Evolutionary conservation across 805 yeast species (phyloP).

Genomic region (Candida ficus): DNA sequence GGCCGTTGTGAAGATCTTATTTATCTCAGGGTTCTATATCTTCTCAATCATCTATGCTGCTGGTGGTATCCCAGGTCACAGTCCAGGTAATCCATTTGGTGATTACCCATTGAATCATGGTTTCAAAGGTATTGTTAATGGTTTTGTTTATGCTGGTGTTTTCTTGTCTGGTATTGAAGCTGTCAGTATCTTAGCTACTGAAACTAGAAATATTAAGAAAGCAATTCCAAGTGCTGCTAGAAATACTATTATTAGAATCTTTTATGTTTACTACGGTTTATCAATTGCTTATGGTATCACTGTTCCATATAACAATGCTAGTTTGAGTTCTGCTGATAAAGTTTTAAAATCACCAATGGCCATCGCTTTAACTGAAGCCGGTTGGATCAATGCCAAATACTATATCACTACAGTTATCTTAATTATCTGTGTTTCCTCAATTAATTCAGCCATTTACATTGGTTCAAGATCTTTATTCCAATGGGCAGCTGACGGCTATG

Average conservation of each 20-base stretch:
- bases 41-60: conserved; percentile 42
- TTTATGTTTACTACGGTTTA: conserved; percentile 54
- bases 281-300: conserved; percentile 23
- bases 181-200: conserved; percentile 74
- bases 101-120: conserved; percentile 36
- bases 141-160: conserved; percentile 66
- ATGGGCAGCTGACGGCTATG: conserved; percentile 56
- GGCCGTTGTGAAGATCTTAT: conserved; percentile 43
- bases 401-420: conserved; percentile 66
- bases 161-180: conserved; percentile 76
- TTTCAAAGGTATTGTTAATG: conserved; percentile 51
- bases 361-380: conserved; percentile 62
- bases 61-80: conserved; percentile 34
- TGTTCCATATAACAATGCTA: conserved; percentile 62
- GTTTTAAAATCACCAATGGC: conserved; percentile 63
- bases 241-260: conserved; percentile 59
- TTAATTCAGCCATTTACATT: conserved; percentile 63
- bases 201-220: conserved; percentile 62
- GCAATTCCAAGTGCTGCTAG: conserved; percentile 66
- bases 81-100: conserved; percentile 31
- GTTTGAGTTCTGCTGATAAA: conserved; percentile 30
- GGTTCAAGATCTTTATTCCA: conserved; percentile 64
- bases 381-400: conserved; percentile 59
- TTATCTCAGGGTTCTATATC: conserved; percentile 43
- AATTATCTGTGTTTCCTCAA: conserved; percentile 61